phyloP scores from a whole-genome alignment of 352 stramenopile genomes.

The Pythium sukuiense region DNA sequence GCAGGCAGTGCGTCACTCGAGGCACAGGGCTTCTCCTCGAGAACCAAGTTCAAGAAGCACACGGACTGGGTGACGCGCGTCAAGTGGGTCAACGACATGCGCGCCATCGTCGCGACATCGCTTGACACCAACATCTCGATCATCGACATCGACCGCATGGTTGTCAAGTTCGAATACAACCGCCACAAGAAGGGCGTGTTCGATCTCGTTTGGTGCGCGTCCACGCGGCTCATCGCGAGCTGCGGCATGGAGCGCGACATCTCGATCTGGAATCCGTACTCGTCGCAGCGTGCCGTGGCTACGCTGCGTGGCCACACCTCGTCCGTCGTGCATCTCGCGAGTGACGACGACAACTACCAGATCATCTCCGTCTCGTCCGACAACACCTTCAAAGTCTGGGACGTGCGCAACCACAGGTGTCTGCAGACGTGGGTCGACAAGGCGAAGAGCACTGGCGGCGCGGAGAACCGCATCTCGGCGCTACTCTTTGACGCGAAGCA shows the following conservation, averaged over 20 bases:
- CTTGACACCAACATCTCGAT: slow-evolving; percentile 83
- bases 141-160: slow-evolving; percentile 74
- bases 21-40: slow-evolving; percentile 58
- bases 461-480: slow-evolving; percentile 66
- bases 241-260: slow-evolving; percentile 86
- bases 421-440: slow-evolving; percentile 76
- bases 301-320: slow-evolving; percentile 74
- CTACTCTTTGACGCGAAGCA: slow-evolving; percentile 68
- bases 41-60: slow-evolving; percentile 81
- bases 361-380: slow-evolving; percentile 80
- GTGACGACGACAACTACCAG: slow-evolving; percentile 84
- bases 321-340: slow-evolving; percentile 72
- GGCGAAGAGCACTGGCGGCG: slow-evolving; percentile 50
- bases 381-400: slow-evolving; percentile 86
- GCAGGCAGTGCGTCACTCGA: slow-evolving; percentile 53
- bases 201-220: slow-evolving; percentile 74
- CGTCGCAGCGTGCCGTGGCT: slow-evolving; percentile 71
- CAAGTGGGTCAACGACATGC: slow-evolving; percentile 84
- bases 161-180: slow-evolving; percentile 84
- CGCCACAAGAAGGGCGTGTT: slow-evolving; percentile 85
- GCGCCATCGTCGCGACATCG: slow-evolving; percentile 73
- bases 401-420: slow-evolving; percentile 79
- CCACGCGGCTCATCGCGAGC: slow-evolving; percentile 73
- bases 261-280: slow-evolving; percentile 90
- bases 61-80: slow-evolving; percentile 84